These are phyloP conservation scores for Apiospora hydei DNA, from an alignment of 2,329 filamentous ascomycete species.

Conservation along the genomic window DNA sequence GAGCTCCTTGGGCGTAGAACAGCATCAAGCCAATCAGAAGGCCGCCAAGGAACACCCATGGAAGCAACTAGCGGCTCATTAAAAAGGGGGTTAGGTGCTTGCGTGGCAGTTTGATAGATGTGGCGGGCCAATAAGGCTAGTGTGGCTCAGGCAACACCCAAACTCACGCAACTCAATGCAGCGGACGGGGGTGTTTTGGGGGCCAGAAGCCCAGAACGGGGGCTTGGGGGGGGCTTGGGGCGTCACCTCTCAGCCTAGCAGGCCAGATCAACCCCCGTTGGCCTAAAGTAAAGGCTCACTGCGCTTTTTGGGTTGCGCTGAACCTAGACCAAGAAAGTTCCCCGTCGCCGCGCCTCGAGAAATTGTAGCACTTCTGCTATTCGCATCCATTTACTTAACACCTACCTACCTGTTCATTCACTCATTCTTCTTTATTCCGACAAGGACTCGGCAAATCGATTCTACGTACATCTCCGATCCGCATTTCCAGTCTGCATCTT, in stretches of 20 bases:
- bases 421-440: neutral
- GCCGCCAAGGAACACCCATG: neutral
- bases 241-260: neutral
- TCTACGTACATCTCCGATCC: neutral
- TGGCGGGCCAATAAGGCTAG: constrained; percentile 13
- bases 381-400: neutral
- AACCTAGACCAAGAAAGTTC: constrained; percentile 17
- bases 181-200: neutral
- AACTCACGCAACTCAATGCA: neutral
- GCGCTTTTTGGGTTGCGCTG: constrained; percentile 5
- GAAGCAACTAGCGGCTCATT: constrained; percentile 12
- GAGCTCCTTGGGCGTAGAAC: neutral
- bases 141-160: constrained; percentile 1
- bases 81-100: constrained; percentile 15
- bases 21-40: constrained; percentile 3
- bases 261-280: constrained; percentile 7
- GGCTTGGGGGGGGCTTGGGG: neutral
- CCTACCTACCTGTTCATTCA: neutral
- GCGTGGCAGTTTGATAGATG: constrained; percentile 13
- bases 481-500: neutral
- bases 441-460: neutral
- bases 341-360: constrained; percentile 9
- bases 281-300: constrained; percentile 8
- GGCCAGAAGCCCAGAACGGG: neutral
- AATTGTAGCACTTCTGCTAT: constrained; percentile 13